These are phyloP conservation scores for Corylus avellana DNA, from an alignment of 306 rosid species.

Conservation along the genomic window DNA sequence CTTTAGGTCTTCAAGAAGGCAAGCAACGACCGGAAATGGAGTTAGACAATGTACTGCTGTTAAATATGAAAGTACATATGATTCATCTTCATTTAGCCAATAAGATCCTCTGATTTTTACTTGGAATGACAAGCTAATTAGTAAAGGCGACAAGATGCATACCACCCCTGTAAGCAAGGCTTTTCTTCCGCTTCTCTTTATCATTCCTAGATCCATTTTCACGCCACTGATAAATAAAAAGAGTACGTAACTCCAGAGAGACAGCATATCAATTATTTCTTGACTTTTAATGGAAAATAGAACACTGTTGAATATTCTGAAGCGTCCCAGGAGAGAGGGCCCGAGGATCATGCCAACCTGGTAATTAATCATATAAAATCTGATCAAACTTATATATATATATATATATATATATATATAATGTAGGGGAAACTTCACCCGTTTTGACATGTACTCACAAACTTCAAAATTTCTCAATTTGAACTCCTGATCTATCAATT, in stretches of 20 bases:
- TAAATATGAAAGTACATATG: neutral
- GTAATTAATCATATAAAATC: too few relatives aligned
- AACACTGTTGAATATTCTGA: neutral
- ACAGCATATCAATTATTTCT: conserved; percentile 35
- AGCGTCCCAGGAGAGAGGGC: conserved; percentile 11
- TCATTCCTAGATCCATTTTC: conserved; percentile 57
- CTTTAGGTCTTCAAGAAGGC: conserved; percentile 39
- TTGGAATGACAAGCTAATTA: neutral
- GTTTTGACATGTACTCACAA: too few relatives aligned
- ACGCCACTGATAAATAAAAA: conserved; percentile 52
- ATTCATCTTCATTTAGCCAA: neutral
- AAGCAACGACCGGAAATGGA: conserved; percentile 41
- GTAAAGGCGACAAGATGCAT: conserved; percentile 16
- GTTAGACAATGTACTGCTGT: conserved; percentile 11
- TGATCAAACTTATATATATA: too few relatives aligned
- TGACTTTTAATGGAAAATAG: conserved; percentile 44
- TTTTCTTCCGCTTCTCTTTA: conserved; percentile 46
- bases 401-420: too few relatives aligned
- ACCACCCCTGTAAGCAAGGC: conserved; percentile 33
- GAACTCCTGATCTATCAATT: too few relatives aligned
- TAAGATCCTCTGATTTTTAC: neutral
- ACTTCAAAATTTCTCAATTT: too few relatives aligned
- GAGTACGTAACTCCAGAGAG: conserved; percentile 36
- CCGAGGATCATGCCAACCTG: conserved; percentile 55
- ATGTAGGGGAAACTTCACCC: too few relatives aligned